phyloP scores from a whole-genome alignment of 129 eudicot species.

The Escallonia rubra region DNA sequence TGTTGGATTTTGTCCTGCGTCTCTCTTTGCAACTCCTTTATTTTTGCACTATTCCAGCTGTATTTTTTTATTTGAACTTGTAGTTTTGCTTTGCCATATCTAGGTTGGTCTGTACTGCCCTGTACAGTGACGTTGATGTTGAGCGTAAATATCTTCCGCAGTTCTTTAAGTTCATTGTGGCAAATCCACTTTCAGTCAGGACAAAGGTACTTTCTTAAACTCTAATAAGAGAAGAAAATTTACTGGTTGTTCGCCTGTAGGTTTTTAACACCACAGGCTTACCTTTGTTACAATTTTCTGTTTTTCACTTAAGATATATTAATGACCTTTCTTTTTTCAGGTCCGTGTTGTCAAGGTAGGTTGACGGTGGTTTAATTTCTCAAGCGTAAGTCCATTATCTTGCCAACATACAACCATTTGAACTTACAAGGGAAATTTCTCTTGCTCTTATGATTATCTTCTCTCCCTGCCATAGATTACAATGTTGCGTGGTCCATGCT shows the following conservation, averaged over 20 bases:
- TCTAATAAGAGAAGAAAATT: background rate
- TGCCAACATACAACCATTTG: background rate
- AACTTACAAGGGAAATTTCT: background rate
- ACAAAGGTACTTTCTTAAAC: constrained; percentile 49
- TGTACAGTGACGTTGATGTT: constrained; percentile 69
- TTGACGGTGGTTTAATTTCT: constrained; percentile 21
- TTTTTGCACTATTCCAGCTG: background rate
- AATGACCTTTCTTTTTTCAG: constrained; percentile 33
- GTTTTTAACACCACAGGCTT: background rate
- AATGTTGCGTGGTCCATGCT: background rate
- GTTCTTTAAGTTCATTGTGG: constrained; percentile 88
- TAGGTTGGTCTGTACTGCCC: constrained; percentile 93
- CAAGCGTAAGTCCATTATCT: constrained; percentile 35
- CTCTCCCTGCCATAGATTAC: background rate
- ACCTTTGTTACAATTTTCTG: background rate
- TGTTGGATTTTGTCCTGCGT: constrained; percentile 3
- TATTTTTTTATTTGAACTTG: constrained; percentile 10
- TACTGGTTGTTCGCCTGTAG: background rate
- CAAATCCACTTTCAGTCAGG: constrained; percentile 95
- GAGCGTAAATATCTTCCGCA: constrained; percentile 99
- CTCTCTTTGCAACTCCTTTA: background rate
- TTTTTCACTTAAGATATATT: constrained; percentile 9
- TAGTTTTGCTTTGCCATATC: constrained; percentile 19
- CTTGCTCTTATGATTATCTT: background rate
- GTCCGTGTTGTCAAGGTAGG: constrained; percentile 94